These are phyloP conservation scores for Annulohypoxylon moriforme DNA, from an alignment of 495 filamentous ascomycete species.

Conservation along the genomic window DNA sequence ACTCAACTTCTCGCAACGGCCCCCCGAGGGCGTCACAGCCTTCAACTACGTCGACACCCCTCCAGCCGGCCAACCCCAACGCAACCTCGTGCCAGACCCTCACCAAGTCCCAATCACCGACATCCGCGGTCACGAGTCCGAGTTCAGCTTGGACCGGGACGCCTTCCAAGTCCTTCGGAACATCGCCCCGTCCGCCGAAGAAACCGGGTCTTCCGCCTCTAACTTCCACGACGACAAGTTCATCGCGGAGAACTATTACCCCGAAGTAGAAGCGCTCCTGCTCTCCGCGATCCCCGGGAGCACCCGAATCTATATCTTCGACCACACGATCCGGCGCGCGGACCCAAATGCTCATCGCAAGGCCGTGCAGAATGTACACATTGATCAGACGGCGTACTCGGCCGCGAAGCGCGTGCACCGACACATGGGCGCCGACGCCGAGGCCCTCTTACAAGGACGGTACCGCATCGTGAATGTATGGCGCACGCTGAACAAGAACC, in stretches of 20 bases:
- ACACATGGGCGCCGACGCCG: conserved; percentile 70
- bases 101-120: conserved; percentile 69
- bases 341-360: conserved; percentile 61
- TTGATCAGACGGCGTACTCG: conserved; percentile 81
- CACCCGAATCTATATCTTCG: conserved; percentile 78
- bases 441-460: conserved; percentile 66
- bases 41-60: conserved; percentile 77
- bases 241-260: conserved; percentile 80
- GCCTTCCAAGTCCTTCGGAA: conserved; percentile 71
- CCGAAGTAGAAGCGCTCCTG: conserved; percentile 78
- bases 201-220: conserved; percentile 41
- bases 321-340: conserved; percentile 86
- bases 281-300: conserved; percentile 69
- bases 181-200: conserved; percentile 59
- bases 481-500: conserved; percentile 76
- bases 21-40: conserved; percentile 70
- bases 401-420: conserved; percentile 71
- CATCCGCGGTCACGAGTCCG: conserved; percentile 71
- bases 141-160: conserved; percentile 76
- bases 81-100: conserved; percentile 66
- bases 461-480: conserved; percentile 91
- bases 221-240: conserved; percentile 72
- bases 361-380: conserved; percentile 80
- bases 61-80: conserved; percentile 67
- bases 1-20: conserved; percentile 76